Evolutionary conservation across 768 basidiomycete genomes (phyloP), one percentile per base, ranked within the genome.

Genomic region (Rhizopogon salebrosus): DNA sequence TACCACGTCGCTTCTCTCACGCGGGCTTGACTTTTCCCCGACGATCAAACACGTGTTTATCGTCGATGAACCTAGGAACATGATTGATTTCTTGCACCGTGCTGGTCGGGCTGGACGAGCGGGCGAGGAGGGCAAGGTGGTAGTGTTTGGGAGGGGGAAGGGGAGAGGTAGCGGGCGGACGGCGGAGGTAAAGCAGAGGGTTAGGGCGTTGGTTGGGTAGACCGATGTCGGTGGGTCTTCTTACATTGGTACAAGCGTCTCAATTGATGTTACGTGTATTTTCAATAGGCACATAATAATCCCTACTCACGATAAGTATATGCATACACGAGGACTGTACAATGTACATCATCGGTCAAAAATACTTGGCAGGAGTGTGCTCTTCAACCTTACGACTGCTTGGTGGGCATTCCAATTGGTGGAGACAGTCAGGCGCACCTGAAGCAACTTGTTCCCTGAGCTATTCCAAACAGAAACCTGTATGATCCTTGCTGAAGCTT

Each of bases 21-120:
- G 94, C 18, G 94, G 94, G 1, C 79, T 95, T 1, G 94, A 97
- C 66, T 97, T 97, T 62, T 74, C 83, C 13, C 84, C 91, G 0
- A 72, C 72, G 4, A 82, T 95, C 59, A 77, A 79, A 56, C 84
- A 94, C 60, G 88, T 95, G 3, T 87, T 97, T 66, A 85, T 95
- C 57, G 77, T 90, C 22, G 94, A 95, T 59, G 83, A 89, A 62
- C 93, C 94, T 18, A 74, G 88, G 58, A 95, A 92, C 64, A 89
- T 88, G 77, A 79, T 95, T 36, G 94, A 97, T 67, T 95, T 95
- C 65, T 66, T 97, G 54, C 94, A 97, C 70, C 84, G 94, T 4
- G 94, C 94, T 0, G 94, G 94, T 14, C 73, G 94, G 42, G 79
- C 88, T 0, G 92, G 85, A 2, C 73, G 92, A 27, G 91, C 90